Evolutionary conservation across 805 yeast genomes (phyloP), one percentile per base, ranked within the genome.

Genomic region (Komagataella ulmi): DNA sequence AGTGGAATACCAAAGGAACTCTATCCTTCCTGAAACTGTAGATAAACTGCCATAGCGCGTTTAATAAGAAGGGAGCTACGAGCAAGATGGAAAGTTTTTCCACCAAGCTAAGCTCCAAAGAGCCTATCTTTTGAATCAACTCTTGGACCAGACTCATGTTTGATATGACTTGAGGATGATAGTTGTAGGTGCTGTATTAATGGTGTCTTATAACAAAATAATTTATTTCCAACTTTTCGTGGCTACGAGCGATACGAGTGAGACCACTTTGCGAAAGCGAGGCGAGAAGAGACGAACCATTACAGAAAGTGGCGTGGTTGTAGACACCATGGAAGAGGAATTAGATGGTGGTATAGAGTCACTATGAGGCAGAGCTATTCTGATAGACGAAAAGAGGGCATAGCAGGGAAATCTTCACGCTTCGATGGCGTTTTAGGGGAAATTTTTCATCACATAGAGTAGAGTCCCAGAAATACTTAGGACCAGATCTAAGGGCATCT

Each of bases 1-100:
- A 83, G 71, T 93, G 83, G 62, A 86, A 88, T 2, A 88, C 98
- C 57, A 91, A 64, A 3, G 99, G 99, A 8, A 81, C 96, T 52
- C 96, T 74, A 67, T 88, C 95, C 52, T 71, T 80, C 67, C 91
- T 75, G 50, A 85, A 65, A n/a, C 87, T 80, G 65, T 83, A 83
- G 12, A 77, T 60, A 2, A 83, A 67, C 66, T 85, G 93, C 83
- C 83, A 84, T 21, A 74, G 59, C 40, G 83, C 61, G 57, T 80
- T 78, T 68, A 82, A 83, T 24, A 83, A 57, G 61, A 85, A 81
- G 12, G 93, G 93, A n/a, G 67, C 54, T 2, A 71, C 55, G 17
- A 74, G 46, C 18, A 77, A 17, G 5, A 76, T 49, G 5, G 66
- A 48, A 14, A 64, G 19, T 52, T 64, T 64, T 54, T 66, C 69